Base-by-base conservation (phyloP, 306 rosid genomes). In the Medicago ruthenica region DNA sequence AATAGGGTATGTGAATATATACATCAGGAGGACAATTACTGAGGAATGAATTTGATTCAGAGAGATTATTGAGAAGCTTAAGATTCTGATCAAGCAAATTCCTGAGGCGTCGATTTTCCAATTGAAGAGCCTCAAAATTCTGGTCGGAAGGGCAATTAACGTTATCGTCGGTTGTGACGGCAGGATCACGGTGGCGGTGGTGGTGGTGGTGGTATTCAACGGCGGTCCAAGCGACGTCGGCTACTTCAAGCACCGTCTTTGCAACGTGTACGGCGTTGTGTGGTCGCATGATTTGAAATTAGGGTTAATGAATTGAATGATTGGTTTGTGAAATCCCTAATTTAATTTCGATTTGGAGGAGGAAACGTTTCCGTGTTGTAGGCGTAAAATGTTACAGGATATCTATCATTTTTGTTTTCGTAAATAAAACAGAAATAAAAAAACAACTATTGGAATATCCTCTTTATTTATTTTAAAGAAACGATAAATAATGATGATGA, bases 161-260 rank as follows among this genome's bases (percentile, higher is more conserved):
- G 47, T 61, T 21, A 41, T 83, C 48, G 31, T 60, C 42, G 72
- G n/a, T 9, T 36, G 83, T 13, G 24, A 9, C 63, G 11, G 73
- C 69, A 14, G 21, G 70, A 39, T 80, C 31, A 64, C 48, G 83
- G 68, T 68, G 89, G 53, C 62, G 84, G 64, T 71, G 79, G 71
- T 95, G 90, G 65, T 95, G 90, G 65, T 88, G 87, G 82, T 74
- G 34, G 82, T 80, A 78, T 67, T 95, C 99, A 67, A 92, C 48
- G 86, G 97, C 97, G 55, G 80, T 57, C 96, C 92, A 92, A 11
- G 99, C 97, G 17, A 90, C 96, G 68, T 95, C 99, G 60, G 99
- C 97, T 7, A 95, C 97, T 89, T 95, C 99, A 18, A 95, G 61
- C 74, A 92, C 97, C 72, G 99, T 95, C 84, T 92, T 95, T 17